phyloP scores from a whole-genome alignment of 208 protist species.

The Angomonas ambiguus region DNA sequence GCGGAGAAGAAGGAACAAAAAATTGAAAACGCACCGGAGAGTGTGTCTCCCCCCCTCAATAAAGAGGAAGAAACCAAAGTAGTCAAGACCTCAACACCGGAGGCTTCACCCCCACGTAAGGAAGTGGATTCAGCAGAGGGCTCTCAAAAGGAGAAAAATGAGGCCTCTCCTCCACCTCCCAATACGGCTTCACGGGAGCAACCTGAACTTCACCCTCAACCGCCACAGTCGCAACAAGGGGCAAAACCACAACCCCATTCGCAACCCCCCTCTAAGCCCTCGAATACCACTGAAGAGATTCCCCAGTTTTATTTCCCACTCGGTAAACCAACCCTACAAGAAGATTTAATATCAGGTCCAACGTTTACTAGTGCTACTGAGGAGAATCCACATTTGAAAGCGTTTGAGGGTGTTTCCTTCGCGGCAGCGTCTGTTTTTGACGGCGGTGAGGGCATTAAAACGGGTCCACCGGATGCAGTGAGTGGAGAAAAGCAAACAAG shows the following conservation, averaged over 20 bases:
- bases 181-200: background rate
- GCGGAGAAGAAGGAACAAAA: background rate
- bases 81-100: background rate
- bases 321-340: slow-evolving; percentile 32
- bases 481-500: slow-evolving; percentile 3
- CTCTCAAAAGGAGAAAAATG: background rate
- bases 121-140: background rate
- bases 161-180: background rate
- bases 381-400: slow-evolving; percentile 71
- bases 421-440: slow-evolving; percentile 30
- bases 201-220: background rate
- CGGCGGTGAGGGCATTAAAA: slow-evolving; percentile 16
- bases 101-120: background rate
- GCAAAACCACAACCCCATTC: background rate
- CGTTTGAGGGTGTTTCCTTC: slow-evolving; percentile 48
- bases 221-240: background rate
- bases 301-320: slow-evolving; percentile 85
- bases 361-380: slow-evolving; percentile 25
- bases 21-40: background rate
- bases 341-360: slow-evolving; percentile 45
- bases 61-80: background rate
- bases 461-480: background rate
- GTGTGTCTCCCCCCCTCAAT: background rate
- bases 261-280: background rate
- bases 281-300: slow-evolving; percentile 54